Percentiles rank a stretch among this genome's conserved stretches.
Conservation (phyloP, 1,139 yeast genomes). For the Yamadazyma spencermartinsiae region DNA sequence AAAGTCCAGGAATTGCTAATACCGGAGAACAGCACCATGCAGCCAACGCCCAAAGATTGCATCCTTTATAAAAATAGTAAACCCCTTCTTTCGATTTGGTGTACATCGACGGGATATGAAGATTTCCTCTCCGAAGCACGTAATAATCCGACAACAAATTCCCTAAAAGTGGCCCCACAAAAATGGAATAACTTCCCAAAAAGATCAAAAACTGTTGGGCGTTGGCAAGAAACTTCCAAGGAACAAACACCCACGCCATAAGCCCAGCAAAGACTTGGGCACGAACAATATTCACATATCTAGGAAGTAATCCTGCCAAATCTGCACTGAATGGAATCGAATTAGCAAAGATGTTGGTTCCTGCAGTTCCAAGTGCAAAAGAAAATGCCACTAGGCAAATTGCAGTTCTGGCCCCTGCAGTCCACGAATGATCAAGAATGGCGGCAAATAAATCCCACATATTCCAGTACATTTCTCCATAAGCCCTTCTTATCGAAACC, state of each 20-base stretch:
- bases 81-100: conserved; percentile 14
- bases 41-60: conserved; percentile 16
- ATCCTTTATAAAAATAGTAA: conserved; percentile 17
- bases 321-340: conserved; percentile 19
- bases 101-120: conserved; percentile 18
- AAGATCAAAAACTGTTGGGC: conserved; percentile 15
- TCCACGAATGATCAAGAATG: conserved; percentile 17
- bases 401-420: conserved; percentile 17
- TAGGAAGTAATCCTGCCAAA: conserved; percentile 17
- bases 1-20: conserved; percentile 18
- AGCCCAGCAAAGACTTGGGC: conserved; percentile 17
- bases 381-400: conserved; percentile 14
- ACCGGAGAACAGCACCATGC: conserved; percentile 17
- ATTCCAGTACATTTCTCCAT: conserved; percentile 17
- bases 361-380: conserved; percentile 17
- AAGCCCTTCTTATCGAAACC: conserved; percentile 14
- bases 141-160: conserved; percentile 16
- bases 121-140: conserved; percentile 15
- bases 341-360: conserved; percentile 19
- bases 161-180: conserved; percentile 18
- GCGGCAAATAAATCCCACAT: conserved; percentile 18
- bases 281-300: conserved; percentile 16
- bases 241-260: conserved; percentile 18
- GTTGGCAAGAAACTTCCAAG: conserved; percentile 18
- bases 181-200: conserved; percentile 18